Evolutionary conservation across 1,139 yeast genomes (phyloP), one percentile per base, ranked within the genome.

Genomic region (Yamadazyma taylorii): DNA sequence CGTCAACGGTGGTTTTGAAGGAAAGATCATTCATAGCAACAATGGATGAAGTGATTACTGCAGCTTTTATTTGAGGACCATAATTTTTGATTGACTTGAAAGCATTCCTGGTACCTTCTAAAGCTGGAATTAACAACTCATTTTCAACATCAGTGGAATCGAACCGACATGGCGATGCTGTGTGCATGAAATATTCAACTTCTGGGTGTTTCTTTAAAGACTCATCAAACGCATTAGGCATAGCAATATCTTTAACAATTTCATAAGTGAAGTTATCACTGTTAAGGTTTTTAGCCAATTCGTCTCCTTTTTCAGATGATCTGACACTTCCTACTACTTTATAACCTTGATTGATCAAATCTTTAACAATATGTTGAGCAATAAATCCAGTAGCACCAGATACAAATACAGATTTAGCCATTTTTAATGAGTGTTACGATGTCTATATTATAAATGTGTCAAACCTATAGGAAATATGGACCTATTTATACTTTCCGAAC

Each of bases 271-370:
- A 60, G 24, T 61, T 56, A 13, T 53, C 48, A 32, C 17, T 26
- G 7, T 26, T 26, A 57, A 66, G 65, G 46, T 60, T 60, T 26
- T 58, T 46, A 41, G 59, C 48, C 42, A 73, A 50, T n/a, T 56
- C 51, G 17, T 74, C 77, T 12, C 79, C 82, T 55, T 78, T 78
- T 2, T 54, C 64, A 30, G 66, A 63, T 1, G 78, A 65, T 54
- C 87, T 66, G 3, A 75, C 85, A 2, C 84, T 69, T 7, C 84
- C 85, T 22, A 79, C 63, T 7, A 81, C 85, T 2, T 55, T 55
- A 53, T 75, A 77, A 17, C 73, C 78, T 36, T 60, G 61, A 24
- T 56, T 55, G 26, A 61, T 45, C 37, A 62, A 52, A 24, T 45
- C 47, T 35, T 52, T 48, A 24, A 60, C 56, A 23, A 60, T 45